These are phyloP conservation scores for Penicillium psychrofluorescens DNA, from an alignment of 495 filamentous ascomycete species.

Conservation along the genomic window DNA sequence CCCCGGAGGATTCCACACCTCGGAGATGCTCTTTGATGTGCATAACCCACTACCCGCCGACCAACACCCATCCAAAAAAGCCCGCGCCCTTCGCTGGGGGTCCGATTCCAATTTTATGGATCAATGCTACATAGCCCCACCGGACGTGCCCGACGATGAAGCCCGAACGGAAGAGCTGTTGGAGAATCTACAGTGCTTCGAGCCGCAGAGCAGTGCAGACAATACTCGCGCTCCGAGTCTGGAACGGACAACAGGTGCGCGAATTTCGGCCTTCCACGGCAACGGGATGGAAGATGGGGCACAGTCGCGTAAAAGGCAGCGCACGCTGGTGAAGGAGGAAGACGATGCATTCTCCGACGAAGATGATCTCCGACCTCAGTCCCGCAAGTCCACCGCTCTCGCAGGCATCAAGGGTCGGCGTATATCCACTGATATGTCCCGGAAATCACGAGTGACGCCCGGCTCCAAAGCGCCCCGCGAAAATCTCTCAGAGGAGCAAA, in stretches of 20 bases:
- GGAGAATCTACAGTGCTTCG: constrained; percentile 47
- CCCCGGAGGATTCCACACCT: constrained; percentile 33
- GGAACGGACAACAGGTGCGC: constrained; percentile 14
- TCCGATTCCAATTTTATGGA: constrained; percentile 56
- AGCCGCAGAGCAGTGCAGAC: constrained; percentile 44
- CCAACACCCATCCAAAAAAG: constrained; percentile 31
- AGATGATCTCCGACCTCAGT: constrained; percentile 31
- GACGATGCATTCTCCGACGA: constrained; percentile 32
- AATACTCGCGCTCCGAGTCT: constrained; percentile 56
- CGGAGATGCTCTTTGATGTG: constrained; percentile 39
- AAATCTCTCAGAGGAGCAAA: constrained; percentile 78
- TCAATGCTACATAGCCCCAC: constrained; percentile 47
- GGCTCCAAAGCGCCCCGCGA: constrained; percentile 51
- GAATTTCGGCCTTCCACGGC: neutral
- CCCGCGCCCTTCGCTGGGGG: constrained; percentile 50
- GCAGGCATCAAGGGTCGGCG: constrained; percentile 22
- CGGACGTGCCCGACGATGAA: constrained; percentile 48
- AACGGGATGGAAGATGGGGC: constrained; percentile 15
- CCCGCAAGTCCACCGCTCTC: constrained; percentile 42
- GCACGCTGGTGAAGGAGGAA: constrained; percentile 24
- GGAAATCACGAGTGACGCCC: constrained; percentile 23
- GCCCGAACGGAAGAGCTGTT: constrained; percentile 45
- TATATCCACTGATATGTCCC: constrained; percentile 22
- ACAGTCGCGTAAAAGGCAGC: constrained; percentile 30
- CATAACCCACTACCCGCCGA: constrained; percentile 33